Conservation (phyloP, 2,329 filamentous ascomycete species). For the Clonostachys sp. region DNA sequence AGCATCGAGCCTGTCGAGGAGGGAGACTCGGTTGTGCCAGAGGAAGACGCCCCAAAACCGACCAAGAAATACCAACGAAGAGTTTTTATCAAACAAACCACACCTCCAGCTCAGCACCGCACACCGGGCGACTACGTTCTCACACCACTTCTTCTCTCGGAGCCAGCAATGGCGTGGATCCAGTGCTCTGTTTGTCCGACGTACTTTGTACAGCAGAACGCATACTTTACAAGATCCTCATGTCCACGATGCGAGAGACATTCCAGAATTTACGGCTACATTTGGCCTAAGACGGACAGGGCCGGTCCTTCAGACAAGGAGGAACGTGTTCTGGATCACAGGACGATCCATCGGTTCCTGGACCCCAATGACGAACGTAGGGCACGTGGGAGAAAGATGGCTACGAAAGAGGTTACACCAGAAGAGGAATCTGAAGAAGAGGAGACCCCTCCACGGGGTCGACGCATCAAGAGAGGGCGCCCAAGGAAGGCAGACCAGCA, state of each 20-base stretch:
- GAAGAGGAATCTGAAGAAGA: slow-evolving; percentile 16
- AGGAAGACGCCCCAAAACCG: slow-evolving; percentile 12
- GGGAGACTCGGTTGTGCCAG: not conserved
- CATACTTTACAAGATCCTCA: slow-evolving; percentile 78
- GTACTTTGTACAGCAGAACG: slow-evolving; percentile 83
- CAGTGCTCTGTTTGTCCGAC: slow-evolving; percentile 79
- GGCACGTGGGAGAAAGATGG: slow-evolving; percentile 35
- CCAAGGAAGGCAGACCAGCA: not conserved
- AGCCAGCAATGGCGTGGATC: slow-evolving; percentile 78
- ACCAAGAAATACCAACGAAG: slow-evolving; percentile 28
- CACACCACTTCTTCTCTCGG: slow-evolving; percentile 69
- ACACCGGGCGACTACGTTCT: slow-evolving; percentile 77
- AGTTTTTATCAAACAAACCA: slow-evolving; percentile 24
- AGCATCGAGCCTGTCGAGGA: slow-evolving; percentile 17
- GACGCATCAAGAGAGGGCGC: slow-evolving; percentile 10
- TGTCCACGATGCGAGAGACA: slow-evolving; percentile 94
- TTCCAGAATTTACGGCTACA: slow-evolving; percentile 89
- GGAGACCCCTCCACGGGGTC: slow-evolving; percentile 12
- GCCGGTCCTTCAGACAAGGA: slow-evolving; percentile 70
- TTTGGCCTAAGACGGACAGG: slow-evolving; percentile 92
- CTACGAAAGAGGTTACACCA: slow-evolving; percentile 4
- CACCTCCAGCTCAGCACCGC: slow-evolving; percentile 34
- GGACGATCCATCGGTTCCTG: slow-evolving; percentile 82
- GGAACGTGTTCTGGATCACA: slow-evolving; percentile 73
- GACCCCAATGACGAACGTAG: slow-evolving; percentile 62